A percentile compares a stretch with the other conserved stretches of the same genome.
These are phyloP conservation scores for Monosporascus sp. DNA, from an alignment of 2,329 filamentous ascomycete species.

Conservation along the genomic window DNA sequence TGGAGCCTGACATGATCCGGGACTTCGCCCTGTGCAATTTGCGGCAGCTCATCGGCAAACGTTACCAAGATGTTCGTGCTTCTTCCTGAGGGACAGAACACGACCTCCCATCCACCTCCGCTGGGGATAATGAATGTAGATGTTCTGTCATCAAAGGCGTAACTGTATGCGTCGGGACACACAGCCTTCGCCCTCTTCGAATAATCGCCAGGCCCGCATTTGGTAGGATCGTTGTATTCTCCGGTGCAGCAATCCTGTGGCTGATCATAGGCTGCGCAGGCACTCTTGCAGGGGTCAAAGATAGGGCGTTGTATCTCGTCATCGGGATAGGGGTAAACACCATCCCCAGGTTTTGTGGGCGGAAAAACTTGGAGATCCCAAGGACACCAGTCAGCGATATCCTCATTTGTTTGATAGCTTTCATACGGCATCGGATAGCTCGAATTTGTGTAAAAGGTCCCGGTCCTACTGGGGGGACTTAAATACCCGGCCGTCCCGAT, in stretches of 20 bases:
- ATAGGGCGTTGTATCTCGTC: conserved; percentile 62
- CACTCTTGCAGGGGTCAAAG: conserved; percentile 74
- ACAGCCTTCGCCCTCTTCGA: conserved; percentile 64
- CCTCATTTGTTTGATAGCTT: conserved; percentile 45
- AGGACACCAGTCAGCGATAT: conserved; percentile 68
- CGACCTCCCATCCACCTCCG: conserved; percentile 72
- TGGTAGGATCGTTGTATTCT: conserved; percentile 53
- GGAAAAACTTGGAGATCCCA: conserved; percentile 68
- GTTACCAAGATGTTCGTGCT: conserved; percentile 54
- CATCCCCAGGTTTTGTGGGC: conserved; percentile 65
- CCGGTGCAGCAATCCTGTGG: conserved; percentile 73
- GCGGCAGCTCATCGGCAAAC: conserved; percentile 42
- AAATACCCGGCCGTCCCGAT: conserved; percentile 64
- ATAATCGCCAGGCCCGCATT: conserved; percentile 64
- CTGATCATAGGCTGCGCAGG: conserved; percentile 63
- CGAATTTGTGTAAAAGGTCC: conserved; percentile 56
- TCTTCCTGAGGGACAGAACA: conserved; percentile 65
- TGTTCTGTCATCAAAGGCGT: conserved; percentile 55
- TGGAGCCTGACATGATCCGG: conserved; percentile 25
- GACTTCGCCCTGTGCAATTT: conserved; percentile 37
- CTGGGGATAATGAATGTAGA: conserved; percentile 58
- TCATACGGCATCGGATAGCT: conserved; percentile 66
- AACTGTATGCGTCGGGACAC: conserved; percentile 83
- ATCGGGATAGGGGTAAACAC: conserved; percentile 76
- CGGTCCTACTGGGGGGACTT: conserved; percentile 46